Evolutionary conservation across 805 yeast species (phyloP), one percentile per base, ranked within the genome.

Genomic region (Citeromyces matritensis): DNA sequence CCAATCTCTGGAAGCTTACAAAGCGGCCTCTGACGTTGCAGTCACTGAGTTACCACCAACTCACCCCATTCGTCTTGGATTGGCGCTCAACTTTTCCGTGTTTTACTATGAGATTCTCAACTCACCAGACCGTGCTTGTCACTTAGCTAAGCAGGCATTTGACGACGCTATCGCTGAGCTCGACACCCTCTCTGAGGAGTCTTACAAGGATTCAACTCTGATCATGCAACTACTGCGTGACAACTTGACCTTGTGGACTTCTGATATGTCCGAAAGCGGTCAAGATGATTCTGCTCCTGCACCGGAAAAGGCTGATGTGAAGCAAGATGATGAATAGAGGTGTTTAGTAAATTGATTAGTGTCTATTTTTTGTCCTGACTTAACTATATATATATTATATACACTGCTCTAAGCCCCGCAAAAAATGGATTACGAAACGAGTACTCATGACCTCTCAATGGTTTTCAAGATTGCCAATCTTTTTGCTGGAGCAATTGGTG

Each of bases 121-220:
- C 63, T 82, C 95, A 37, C 97, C 98, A 49, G 96, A 88, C 58
- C 83, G 94, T 61, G 98, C 98, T 47, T 88, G 98, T 61, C 94
- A 86, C 58, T 74, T 88, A 58, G 98, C 98, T 51, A 91, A 88
- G 63, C 95, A 88, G 65, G 97, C 98, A 26, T 88, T 91, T 48
- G 98, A 88, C 60, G 97, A 88, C 55, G 98, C 98, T 42, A 93
- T 88, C 56, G 95, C 98, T 42, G 97, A 91, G 65, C 74, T 88
- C 57, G 98, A 88, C 64, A 83, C 96, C 44, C 70, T 88, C 55
- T 82, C 94, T 29, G 98, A 88, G 65, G 98, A 88, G 66, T 81
- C 95, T 44, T 88, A 91, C 76, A 91, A 88, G 63, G 98, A 88
- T 61, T 85, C 96, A 41, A 91, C 97, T 46, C 75, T 91, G 58